Evolutionary conservation across 352 stramenopile genomes (phyloP), one percentile per base, ranked within the genome.

Genomic region (Ophiocytium majus): DNA sequence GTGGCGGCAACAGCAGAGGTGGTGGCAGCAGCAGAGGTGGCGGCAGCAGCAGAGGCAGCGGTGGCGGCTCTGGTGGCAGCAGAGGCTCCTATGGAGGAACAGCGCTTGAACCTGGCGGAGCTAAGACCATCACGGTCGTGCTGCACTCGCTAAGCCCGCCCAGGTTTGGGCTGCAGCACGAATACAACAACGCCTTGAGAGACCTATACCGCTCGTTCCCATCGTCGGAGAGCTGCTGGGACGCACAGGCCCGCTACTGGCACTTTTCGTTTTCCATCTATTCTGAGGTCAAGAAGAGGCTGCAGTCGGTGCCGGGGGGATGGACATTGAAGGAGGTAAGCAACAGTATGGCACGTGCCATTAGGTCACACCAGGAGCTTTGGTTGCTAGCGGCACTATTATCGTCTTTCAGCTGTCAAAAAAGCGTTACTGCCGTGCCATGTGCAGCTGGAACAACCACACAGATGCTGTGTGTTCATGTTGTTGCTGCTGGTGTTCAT

Each of bases 81-180:
- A 57, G 43, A 57, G 43, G 43, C 5, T 14, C 43, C n/a, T n/a
- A n/a, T 14, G 43, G 5, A 57, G 43, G 5, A 5, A 57, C 14
- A 57, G 5, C 43, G 43, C 14, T 17, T 76, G 5, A 5, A 17
- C 34, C 64, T 17, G 34, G 5, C 66, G 14, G 14, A 14, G 66
- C 66, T 33, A 81, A 81, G 17, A 33, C 32, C 5, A 36, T 81
- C 36, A 81, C 75, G 35, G 75, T 81, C 1, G 10, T 81, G 19
- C 17, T 81, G 17, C 75, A 81, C 17, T 49, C 10, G 1, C 17
- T 81, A 9, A 9, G 10, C 5, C 75, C 75, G 19, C 75, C 75
- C 50, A 10, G 75, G 23, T 81, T 81, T 81, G 75, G 1, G 5
- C 36, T 81, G 36, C 75, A 81, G 32, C 75, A 81, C 32, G 75